phyloP scores from a whole-genome alignment of 768 basidiomycete genomes.

The Exsudoporus frostii region DNA sequence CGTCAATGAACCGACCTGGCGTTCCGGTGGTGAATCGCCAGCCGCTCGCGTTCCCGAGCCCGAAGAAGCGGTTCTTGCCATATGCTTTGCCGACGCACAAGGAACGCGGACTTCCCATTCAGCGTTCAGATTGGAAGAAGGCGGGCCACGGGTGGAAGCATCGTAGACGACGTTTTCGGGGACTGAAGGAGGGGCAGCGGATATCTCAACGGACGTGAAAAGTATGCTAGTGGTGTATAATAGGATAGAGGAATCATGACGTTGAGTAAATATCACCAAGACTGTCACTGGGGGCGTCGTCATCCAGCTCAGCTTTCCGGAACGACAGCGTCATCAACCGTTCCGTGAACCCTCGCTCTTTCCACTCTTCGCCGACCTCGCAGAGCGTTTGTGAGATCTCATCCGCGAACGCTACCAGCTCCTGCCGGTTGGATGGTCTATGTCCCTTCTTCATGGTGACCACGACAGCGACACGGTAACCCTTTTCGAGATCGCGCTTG shows the following conservation, averaged over 20 bases:
- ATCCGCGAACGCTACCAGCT: slow-evolving; percentile 45
- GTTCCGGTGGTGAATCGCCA: slow-evolving; percentile 18
- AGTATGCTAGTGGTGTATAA: slow-evolving; percentile 25
- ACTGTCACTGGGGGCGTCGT: background rate
- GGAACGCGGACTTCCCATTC: slow-evolving; percentile 35
- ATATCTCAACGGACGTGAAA: slow-evolving; percentile 21
- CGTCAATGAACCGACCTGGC: slow-evolving; percentile 16
- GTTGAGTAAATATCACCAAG: slow-evolving; percentile 8
- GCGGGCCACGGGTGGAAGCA: slow-evolving; percentile 18
- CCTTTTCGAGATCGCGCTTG: slow-evolving; percentile 55
- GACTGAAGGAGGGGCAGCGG: background rate
- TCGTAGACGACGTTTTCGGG: slow-evolving; percentile 11
- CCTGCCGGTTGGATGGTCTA: slow-evolving; percentile 31
- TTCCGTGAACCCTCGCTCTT: slow-evolving; percentile 38
- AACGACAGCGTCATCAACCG: slow-evolving; percentile 43
- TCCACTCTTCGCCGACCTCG: slow-evolving; percentile 56
- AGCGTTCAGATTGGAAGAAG: slow-evolving; percentile 25
- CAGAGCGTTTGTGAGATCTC: slow-evolving; percentile 40
- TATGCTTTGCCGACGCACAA: slow-evolving; percentile 28
- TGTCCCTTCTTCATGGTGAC: slow-evolving; percentile 50
- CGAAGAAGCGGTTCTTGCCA: slow-evolving; percentile 20
- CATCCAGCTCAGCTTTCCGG: slow-evolving; percentile 29
- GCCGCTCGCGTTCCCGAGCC: slow-evolving; percentile 26
- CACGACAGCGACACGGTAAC: slow-evolving; percentile 53
- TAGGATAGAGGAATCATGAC: slow-evolving; percentile 13